Evolutionary conservation across 1,139 yeast genomes (phyloP).

Genomic region (Saccharomyces hybrid): DNA sequence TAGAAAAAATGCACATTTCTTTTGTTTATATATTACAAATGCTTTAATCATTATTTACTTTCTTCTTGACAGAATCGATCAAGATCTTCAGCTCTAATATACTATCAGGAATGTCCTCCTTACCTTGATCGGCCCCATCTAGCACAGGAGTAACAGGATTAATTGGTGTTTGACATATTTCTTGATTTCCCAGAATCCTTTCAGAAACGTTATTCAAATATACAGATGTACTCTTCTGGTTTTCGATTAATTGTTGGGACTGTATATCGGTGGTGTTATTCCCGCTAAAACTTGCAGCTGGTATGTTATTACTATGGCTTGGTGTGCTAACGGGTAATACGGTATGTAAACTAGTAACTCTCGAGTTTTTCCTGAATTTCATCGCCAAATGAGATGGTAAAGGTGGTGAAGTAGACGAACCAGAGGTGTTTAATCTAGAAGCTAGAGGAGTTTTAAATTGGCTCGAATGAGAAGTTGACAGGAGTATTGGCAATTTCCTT

Average conservation of each 20-base stretch:
- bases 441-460: constrained; percentile 26
- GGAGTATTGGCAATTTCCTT: constrained; percentile 27
- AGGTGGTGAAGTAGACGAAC: constrained; percentile 17
- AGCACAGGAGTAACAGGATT: constrained; percentile 7
- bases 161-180: constrained; percentile 18
- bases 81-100: constrained; percentile 23
- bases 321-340: constrained; percentile 22
- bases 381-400: constrained; percentile 27
- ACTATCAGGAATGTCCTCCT: constrained; percentile 9
- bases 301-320: constrained; percentile 21
- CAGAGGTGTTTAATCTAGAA: constrained; percentile 11
- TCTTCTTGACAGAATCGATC: constrained; percentile 27
- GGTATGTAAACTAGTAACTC: constrained; percentile 11
- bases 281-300: constrained; percentile 7
- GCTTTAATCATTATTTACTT: constrained; percentile 9
- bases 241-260: constrained; percentile 1
- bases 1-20: not conserved
- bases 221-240: constrained; percentile 1
- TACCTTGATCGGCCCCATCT: not conserved
- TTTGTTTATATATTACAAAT: not conserved
- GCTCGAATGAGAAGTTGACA: constrained; percentile 21
- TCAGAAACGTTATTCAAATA: constrained; percentile 1
- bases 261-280: constrained; percentile 7
- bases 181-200: constrained; percentile 6
- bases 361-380: constrained; percentile 13